Base-by-base conservation (phyloP, 495 filamentous ascomycete species). In the Penicillium antarcticum region DNA sequence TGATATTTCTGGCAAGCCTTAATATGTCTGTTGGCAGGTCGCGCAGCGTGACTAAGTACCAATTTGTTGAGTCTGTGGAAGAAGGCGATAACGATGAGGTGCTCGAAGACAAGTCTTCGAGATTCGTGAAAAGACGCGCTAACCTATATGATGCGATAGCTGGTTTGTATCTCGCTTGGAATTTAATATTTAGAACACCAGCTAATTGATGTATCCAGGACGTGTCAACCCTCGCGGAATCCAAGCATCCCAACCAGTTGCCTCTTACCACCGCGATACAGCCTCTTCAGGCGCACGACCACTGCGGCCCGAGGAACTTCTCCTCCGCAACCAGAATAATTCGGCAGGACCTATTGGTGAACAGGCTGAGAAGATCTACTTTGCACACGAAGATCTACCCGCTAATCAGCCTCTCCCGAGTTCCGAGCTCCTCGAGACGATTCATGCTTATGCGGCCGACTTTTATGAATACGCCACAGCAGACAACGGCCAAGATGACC, bases 121-220 rank as follows among this genome's bases (percentile, higher is more conserved):
- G 34, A 59, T 36, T 24, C 48, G 36, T 13, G 42, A 60, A 50
- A 55, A 64, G 39, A 66, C 57, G 65, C 26, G 74, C 77, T 16
- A 89, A 75, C 38, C 68, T 95, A 26, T 95, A 91, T 65, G 89
- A 96, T 71, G 87, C 86, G 31, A 82, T 91, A 38, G 89, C 88
- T 51, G 88, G 89, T 89, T 71, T 53, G 55, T 26, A 19, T 23
- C 10, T 51, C 44, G 46, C 21, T 35, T 42, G 14, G 1, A n/a
- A n/a, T 18, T 3, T 5, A 12, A 19, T 3, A 4, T 14, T 0
- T 48, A 3, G 1, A 19, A 31, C 0, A 0, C 2, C 0, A 32
- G 12, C 37, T 49, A 33, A 49, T 32, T 17, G 11, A 21, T 16
- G 21, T 29, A 29, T 39, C 24, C 45, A 85, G 83, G 81, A n/a